These are phyloP conservation scores for Talaromyces verruculosus DNA, from an alignment of 2,329 filamentous ascomycete genomes.

Conservation along the genomic window DNA sequence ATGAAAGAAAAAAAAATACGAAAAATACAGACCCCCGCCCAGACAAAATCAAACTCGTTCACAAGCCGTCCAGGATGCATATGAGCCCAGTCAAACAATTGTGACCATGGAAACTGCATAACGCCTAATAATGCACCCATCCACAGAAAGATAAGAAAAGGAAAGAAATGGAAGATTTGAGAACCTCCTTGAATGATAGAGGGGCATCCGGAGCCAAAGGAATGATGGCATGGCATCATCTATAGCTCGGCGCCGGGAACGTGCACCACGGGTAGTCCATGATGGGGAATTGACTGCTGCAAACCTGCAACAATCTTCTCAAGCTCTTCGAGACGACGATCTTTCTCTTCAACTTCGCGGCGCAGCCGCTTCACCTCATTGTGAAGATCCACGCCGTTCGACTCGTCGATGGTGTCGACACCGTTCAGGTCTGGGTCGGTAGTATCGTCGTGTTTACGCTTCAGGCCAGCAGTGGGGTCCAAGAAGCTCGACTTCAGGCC, in stretches of 20 bases:
- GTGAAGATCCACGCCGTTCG: slow-evolving; percentile 52
- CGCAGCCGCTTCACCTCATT: slow-evolving; percentile 67
- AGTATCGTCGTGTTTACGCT: slow-evolving; percentile 31
- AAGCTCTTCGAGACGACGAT: slow-evolving; percentile 44
- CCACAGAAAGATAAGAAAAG: neutral
- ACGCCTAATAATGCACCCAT: slow-evolving; percentile 17
- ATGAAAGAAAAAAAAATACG: neutral
- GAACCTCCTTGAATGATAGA: neutral
- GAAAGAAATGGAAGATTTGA: neutral
- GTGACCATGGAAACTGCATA: slow-evolving; percentile 14
- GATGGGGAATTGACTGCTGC: slow-evolving; percentile 39
- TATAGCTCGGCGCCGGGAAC: slow-evolving; percentile 17
- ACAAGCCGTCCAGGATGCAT: slow-evolving; percentile 11
- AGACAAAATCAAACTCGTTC: neutral
- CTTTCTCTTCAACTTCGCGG: slow-evolving; percentile 62
- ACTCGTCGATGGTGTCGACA: slow-evolving; percentile 35
- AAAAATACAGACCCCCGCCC: slow-evolving; percentile 1
- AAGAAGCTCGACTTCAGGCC: slow-evolving; percentile 32
- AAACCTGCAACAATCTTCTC: slow-evolving; percentile 41
- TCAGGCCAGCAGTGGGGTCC: slow-evolving; percentile 31
- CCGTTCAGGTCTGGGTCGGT: slow-evolving; percentile 27
- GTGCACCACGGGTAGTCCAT: slow-evolving; percentile 18
- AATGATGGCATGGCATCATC: neutral
- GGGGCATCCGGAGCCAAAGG: neutral
- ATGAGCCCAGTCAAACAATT: slow-evolving; percentile 9